Base-by-base conservation (phyloP, 352 stramenopile genomes). In the Pythium phragmiticola region DNA sequence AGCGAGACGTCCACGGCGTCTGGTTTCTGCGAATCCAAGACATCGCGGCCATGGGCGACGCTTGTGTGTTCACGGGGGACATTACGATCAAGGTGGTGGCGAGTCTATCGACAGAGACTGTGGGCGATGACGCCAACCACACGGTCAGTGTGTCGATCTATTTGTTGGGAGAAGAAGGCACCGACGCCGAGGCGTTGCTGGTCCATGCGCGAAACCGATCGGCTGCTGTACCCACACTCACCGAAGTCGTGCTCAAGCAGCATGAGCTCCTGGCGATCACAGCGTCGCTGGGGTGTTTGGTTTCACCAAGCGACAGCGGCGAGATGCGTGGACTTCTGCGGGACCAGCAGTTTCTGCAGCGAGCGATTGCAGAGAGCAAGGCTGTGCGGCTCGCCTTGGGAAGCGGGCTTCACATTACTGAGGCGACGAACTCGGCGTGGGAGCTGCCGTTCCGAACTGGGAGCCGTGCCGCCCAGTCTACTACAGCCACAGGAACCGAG, bases 341-440 rank as follows among this genome's bases (percentile, higher is more conserved):
- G 34, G 66, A 88, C 42, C 36, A 57, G 0, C 63, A 68, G 1
- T 88, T 87, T 45, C 61, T 84, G 8, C 45, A 50, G 1, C 43
- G 69, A 14, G 42, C 76, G 7, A 60, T 65, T 2, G 75, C 68
- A 3, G 70, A 76, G 17, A 76, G 59, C 19, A 75, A 77, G 33
- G 55, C 76, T 13, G 9, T 88, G 28, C 67, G 68, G 0, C 63
- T 78, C n/a, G 67, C 64, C 7, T 47, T 70, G 23, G 46, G 45
- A 11, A 69, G 68, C n/a, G 68, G 57, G 26, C 66, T 76, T 14
- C 28, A 61, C 57, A 36, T 23, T 49, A 17, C 59, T 19, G 30
- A 66, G 57, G n/a, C 57, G 14, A 66, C 57, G 0, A 23, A 61
- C 4, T 53, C 41, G 4, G 41, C 58, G 7, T 43, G 33, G 8